Conservation (phyloP, 768 basidiomycete genomes). For the Boletus pseudopeckii region DNA sequence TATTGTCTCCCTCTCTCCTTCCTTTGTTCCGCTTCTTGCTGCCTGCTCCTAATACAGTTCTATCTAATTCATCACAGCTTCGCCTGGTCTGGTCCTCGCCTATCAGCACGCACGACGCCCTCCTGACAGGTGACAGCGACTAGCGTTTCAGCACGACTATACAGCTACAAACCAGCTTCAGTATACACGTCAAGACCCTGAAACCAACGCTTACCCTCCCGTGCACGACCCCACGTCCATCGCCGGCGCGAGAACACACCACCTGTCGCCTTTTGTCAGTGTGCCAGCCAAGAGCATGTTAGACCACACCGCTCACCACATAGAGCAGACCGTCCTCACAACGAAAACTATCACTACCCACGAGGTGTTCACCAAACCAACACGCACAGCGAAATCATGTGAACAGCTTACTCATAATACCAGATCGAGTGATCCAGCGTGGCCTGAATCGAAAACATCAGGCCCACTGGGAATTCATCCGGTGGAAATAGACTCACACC, state of each 20-base stretch:
- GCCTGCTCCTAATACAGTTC: conserved; percentile 11
- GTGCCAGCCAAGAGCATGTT: background rate
- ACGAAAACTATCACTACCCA: conserved; percentile 62
- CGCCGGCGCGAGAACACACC: conserved; percentile 56
- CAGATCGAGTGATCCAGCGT: conserved; percentile 77
- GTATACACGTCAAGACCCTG: background rate
- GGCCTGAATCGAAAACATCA: conserved; percentile 32
- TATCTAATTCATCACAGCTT: conserved; percentile 18
- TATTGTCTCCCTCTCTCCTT: conserved; percentile 15
- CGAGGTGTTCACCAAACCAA: background rate
- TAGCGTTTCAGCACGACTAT: conserved; percentile 59
- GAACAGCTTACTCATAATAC: conserved; percentile 62
- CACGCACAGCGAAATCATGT: background rate
- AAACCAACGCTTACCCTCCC: conserved; percentile 54
- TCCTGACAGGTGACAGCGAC: conserved; percentile 81
- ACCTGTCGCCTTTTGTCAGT: conserved; percentile 41
- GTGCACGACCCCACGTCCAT: conserved; percentile 66
- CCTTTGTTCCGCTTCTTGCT: conserved; percentile 20
- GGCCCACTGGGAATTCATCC: background rate
- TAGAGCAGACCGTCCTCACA: conserved; percentile 81
- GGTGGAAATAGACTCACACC: conserved; percentile 41
- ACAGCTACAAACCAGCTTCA: conserved; percentile 46
- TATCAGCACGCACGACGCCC: conserved; percentile 66
- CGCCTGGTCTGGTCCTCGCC: conserved; percentile 39
- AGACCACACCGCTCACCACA: conserved; percentile 45